Percentiles rank a stretch among this genome's conserved stretches.
These are phyloP conservation scores for Kodamaea kakaduensis DNA, from an alignment of 805 yeast genomes.

Conservation along the genomic window DNA sequence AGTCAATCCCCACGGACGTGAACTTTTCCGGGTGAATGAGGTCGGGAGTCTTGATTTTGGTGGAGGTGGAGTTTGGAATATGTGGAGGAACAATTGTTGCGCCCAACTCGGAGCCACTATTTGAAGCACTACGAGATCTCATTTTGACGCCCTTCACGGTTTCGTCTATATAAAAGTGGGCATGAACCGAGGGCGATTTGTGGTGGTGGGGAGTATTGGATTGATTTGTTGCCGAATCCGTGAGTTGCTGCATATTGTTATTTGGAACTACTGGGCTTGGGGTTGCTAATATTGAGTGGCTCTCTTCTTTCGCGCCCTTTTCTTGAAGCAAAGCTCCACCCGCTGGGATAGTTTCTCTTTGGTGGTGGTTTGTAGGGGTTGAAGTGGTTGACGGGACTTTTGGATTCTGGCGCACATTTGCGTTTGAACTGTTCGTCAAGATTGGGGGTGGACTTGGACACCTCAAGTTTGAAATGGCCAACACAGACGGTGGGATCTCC, in stretches of 20 bases:
- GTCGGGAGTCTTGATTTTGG: constrained; percentile 8
- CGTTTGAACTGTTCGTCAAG: constrained; percentile 25
- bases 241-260: constrained; percentile 3
- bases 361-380: constrained; percentile 6
- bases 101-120: constrained; percentile 18
- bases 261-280: constrained; percentile 1
- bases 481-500: constrained; percentile 44
- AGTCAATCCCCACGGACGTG: constrained; percentile 5
- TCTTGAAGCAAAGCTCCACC: constrained; percentile 44
- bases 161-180: constrained; percentile 73
- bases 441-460: constrained; percentile 78
- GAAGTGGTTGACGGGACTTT: constrained; percentile 7
- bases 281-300: background rate
- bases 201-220: constrained; percentile 40
- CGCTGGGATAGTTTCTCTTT: constrained; percentile 37
- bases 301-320: constrained; percentile 9
- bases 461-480: constrained; percentile 55
- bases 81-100: constrained; percentile 1
- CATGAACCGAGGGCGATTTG: constrained; percentile 64
- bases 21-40: constrained; percentile 5
- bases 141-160: constrained; percentile 46
- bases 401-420: constrained; percentile 4
- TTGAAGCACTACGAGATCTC: constrained; percentile 39
- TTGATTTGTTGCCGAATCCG: constrained; percentile 25
- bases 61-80: constrained; percentile 5